phyloP scores from a whole-genome alignment of 2,329 filamentous ascomycete genomes.

The Trematosphaeria pertusa region DNA sequence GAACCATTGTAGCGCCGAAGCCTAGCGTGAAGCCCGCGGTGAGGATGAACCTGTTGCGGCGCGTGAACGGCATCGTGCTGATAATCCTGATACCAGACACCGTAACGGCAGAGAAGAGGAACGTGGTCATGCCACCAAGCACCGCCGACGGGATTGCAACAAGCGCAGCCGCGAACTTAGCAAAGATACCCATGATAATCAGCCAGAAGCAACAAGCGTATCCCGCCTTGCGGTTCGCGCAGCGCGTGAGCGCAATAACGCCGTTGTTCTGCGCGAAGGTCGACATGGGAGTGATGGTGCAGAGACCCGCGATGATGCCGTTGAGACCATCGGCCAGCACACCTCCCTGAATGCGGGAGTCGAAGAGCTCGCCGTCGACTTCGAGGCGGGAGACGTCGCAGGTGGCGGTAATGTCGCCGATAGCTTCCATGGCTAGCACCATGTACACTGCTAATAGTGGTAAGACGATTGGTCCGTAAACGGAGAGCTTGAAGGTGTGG shows the following conservation, averaged over 20 bases:
- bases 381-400: conserved; percentile 81
- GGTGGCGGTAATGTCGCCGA: conserved; percentile 81
- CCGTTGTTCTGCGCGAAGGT: conserved; percentile 87
- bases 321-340: conserved; percentile 80
- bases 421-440: conserved; percentile 78
- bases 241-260: conserved; percentile 81
- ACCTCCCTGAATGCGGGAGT: conserved; percentile 79
- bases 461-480: conserved; percentile 77
- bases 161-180: conserved; percentile 81
- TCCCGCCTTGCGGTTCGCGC: conserved; percentile 80
- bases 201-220: conserved; percentile 81
- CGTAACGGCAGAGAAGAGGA: conserved; percentile 78
- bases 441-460: conserved; percentile 70
- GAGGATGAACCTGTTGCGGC: conserved; percentile 81
- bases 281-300: conserved; percentile 81
- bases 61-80: conserved; percentile 73
- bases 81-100: conserved; percentile 82
- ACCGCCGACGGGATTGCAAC: conserved; percentile 71
- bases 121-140: conserved; percentile 68
- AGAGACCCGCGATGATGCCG: conserved; percentile 75
- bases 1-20: conserved; percentile 61
- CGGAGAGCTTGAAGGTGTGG: conserved; percentile 73
- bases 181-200: conserved; percentile 80
- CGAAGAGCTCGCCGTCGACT: conserved; percentile 74
- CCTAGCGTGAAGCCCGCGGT: conserved; percentile 77